Evolutionary conservation across 768 basidiomycete genomes (phyloP).

Genomic region (Lentinula sp.): DNA sequence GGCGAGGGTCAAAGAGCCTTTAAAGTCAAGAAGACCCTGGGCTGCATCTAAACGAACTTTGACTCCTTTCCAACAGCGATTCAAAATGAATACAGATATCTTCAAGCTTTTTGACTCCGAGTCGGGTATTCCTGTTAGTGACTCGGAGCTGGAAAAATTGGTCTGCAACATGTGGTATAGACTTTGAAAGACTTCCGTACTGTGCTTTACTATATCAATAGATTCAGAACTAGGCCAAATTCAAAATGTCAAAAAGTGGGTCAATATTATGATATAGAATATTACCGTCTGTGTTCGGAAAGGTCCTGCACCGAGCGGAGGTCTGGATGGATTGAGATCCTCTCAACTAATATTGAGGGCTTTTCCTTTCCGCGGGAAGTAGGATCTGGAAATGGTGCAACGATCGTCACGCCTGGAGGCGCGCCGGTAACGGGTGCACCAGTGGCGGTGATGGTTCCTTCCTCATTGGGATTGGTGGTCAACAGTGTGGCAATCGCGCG

Average conservation of each 20-base stretch:
- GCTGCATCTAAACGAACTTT: neutral
- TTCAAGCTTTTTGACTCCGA: neutral
- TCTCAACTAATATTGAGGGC: neutral
- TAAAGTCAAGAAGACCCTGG: neutral
- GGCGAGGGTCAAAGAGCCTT: neutral
- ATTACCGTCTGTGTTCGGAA: neutral
- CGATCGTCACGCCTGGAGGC: neutral
- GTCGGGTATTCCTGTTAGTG: too few species aligned
- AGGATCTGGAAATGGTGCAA: neutral
- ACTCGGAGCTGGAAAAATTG: neutral
- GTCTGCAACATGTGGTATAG: neutral
- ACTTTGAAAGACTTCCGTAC: neutral
- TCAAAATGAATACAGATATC: neutral
- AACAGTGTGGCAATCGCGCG: conserved; percentile 2
- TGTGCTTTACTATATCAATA: neutral
- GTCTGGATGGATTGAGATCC: neutral
- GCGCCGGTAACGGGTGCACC: neutral
- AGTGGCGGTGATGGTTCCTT: neutral
- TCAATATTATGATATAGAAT: neutral
- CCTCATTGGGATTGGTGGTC: neutral
- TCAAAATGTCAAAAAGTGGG: neutral
- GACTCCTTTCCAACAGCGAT: neutral
- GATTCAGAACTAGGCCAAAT: neutral
- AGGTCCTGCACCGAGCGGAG: neutral
- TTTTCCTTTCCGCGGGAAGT: neutral